These are phyloP conservation scores for Salvia miltiorrhiza DNA, from an alignment of 257 asterid species.

Conservation along the genomic window DNA sequence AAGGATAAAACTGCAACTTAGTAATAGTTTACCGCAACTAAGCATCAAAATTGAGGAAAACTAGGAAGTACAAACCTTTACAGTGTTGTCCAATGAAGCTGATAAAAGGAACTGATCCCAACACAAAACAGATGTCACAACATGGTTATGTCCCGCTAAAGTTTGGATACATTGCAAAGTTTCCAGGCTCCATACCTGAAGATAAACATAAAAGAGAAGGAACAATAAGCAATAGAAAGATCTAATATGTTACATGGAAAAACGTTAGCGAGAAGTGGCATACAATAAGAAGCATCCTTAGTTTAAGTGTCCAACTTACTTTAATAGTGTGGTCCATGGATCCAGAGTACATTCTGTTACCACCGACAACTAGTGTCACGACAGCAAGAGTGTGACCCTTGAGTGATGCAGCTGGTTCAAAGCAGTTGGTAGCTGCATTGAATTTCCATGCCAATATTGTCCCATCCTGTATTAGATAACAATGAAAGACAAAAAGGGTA, in stretches of 20 bases:
- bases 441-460: conserved; percentile 84
- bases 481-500: conserved; percentile 10
- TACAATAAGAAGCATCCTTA: conserved; percentile 8
- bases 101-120: conserved; percentile 98
- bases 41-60: conserved; percentile 1
- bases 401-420: conserved; percentile 87
- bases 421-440: conserved; percentile 67
- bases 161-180: conserved; percentile 83
- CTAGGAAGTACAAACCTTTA: conserved; percentile 50
- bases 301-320: conserved; percentile 39
- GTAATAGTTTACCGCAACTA: background rate
- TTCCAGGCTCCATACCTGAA: conserved; percentile 96
- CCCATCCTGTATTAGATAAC: conserved; percentile 66
- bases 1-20: conserved; percentile 10
- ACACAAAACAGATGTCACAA: conserved; percentile 94
- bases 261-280: background rate
- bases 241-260: background rate
- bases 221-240: background rate
- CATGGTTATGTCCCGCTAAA: conserved; percentile 71
- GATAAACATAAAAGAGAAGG: conserved; percentile 10
- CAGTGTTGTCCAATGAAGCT: conserved; percentile 89
- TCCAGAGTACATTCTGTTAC: conserved; percentile 81
- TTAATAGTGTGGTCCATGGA: conserved; percentile 85
- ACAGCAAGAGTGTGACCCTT: conserved; percentile 86
- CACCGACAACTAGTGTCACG: conserved; percentile 83